Evolutionary conservation across 352 stramenopile species (phyloP), one percentile per base, ranked within the genome.

Genomic region (Phytophthora meadii): DNA sequence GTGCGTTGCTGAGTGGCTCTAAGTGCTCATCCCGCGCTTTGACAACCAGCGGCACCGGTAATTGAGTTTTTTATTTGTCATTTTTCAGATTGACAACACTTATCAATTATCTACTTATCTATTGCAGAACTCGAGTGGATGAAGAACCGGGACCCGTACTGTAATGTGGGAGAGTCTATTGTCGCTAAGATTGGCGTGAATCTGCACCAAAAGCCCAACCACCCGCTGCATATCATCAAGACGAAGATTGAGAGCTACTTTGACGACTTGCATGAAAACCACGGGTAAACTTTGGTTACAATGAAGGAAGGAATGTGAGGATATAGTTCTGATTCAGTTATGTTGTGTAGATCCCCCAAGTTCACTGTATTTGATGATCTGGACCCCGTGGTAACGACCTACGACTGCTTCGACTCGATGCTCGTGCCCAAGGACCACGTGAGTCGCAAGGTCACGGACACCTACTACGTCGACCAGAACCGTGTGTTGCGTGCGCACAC

Each of bases 161-260:
- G 95, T 74, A 98, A 98, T 59, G 77, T 98, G 14, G 74, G 82
- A 48, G 78, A 92, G 39, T 85, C 81, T 15, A 96, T 98, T 39
- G 85, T 84, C 17, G 69, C 78, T 49, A 97, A 98, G 66, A 94
- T 98, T 48, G 92, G 92, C 36, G 72, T 82, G 37, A 97, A 97
- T 58, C 54, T 98, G 61, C 92, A 98, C 74, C 77, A 72, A 22
- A 69, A 90, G 69, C 75, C 79, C 40, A 81, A 96, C 60, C 92
- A 98, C 69, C 92, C 92, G 54, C 76, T 98, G 51, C 88, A 96
- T 66, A 98, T 97, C 61, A 97, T 98, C 66, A 97, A 97, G 74
- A 91, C 82, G 55, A 97, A 91, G 74, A 97, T 98, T 68, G 89
- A 97, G 60, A 54, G 70, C 27, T 98, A 97, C 74, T 98, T 97